These are phyloP conservation scores for Cetradonia linearis DNA, from an alignment of 495 filamentous ascomycete genomes.

Conservation along the genomic window DNA sequence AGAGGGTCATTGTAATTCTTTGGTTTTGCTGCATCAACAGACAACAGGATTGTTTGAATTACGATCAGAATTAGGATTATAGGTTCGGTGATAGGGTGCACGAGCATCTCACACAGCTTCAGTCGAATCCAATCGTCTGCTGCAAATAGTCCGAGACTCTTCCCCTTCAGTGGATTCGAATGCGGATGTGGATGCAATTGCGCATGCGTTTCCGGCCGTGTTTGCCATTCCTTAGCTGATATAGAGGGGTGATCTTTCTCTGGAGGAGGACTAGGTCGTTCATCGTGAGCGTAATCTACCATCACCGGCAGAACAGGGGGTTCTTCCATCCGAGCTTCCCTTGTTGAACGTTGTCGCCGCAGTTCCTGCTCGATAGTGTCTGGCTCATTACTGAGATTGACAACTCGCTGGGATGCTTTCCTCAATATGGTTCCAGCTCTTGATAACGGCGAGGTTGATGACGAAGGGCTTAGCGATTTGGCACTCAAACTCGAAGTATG, in stretches of 20 bases:
- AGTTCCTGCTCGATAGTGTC: conserved; percentile 67
- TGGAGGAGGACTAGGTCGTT: conserved; percentile 36
- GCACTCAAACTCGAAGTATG: conserved; percentile 38
- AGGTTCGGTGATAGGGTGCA: conserved; percentile 79
- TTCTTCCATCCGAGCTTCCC: conserved; percentile 41
- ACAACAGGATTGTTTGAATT: conserved; percentile 74
- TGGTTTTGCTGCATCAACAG: conserved; percentile 64
- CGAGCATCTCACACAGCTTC: conserved; percentile 74
- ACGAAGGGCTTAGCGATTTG: conserved; percentile 39
- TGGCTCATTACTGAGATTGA: conserved; percentile 88
- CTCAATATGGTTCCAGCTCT: conserved; percentile 86
- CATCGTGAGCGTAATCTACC: conserved; percentile 44
- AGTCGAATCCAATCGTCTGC: conserved; percentile 65
- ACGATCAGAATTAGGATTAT: conserved; percentile 80
- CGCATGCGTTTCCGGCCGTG: conserved; percentile 25
- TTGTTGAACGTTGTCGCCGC: conserved; percentile 51
- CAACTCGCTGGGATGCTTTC: conserved; percentile 94
- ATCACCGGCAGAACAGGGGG: conserved; percentile 50
- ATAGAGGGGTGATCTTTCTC: conserved; percentile 33
- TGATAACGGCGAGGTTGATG: conserved; percentile 54
- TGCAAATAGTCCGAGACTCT: conserved; percentile 73
- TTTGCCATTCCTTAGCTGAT: conserved; percentile 30
- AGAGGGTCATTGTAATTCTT: conserved; percentile 47
- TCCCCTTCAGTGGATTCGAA: conserved; percentile 78
- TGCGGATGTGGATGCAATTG: not conserved